Conservation (phyloP, 176 grass and related monocot species). For the Zea mays region Zm-B73-REFERENCE-NAM-5.0 NC_050102.1:182747001-182747500, state of each 20-base stretch:
- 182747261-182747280: conserved; percentile 1
- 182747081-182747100: conserved; percentile 21
- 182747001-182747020: not conserved
- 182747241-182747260: not conserved
- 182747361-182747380: conserved; percentile 30
- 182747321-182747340: no score
- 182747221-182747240: not conserved
- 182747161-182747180: not conserved
- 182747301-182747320: no score
- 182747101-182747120: not conserved
- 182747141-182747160: not conserved
- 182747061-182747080: conserved; percentile 14
- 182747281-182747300: no score
- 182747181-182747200: not conserved
- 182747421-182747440: not conserved
- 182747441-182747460: no score
- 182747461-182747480: no score
- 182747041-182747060: not conserved
- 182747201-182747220: conserved; percentile 26
- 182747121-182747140: not conserved
- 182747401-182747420: no score
- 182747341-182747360: conserved; percentile 31
- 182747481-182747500: no score
- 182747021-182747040: not conserved
- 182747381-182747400: no score